These are phyloP conservation scores for Marchantia polymorpha DNA, from an alignment of 225 moss, liverwort and hornwort species.

Conservation along the genomic window DNA sequence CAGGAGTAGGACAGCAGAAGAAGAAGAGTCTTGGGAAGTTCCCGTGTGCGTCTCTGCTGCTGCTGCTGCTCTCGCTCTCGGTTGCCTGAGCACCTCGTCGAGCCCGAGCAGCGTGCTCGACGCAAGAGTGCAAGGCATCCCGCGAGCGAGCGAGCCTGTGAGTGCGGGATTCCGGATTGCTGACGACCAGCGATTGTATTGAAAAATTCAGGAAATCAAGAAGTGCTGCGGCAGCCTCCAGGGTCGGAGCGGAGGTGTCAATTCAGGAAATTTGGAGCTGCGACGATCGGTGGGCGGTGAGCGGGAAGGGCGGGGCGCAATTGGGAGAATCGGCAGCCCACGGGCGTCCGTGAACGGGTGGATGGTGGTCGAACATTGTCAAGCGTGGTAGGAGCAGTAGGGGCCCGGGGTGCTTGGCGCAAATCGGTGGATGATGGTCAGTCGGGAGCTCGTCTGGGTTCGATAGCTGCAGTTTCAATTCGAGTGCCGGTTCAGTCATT, in stretches of 20 bases:
- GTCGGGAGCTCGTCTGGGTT: slow-evolving; percentile 4
- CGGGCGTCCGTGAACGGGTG: neutral
- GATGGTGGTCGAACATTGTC: slow-evolving; percentile 1
- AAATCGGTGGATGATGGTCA: neutral
- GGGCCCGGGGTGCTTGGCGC: neutral
- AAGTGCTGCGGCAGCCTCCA: neutral
- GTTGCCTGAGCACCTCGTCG: neutral
- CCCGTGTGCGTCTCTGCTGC: neutral
- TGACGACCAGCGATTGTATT: neutral
- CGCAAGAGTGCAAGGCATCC: neutral
- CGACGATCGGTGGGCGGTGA: slow-evolving; percentile 6
- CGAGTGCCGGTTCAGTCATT: slow-evolving; percentile 12
- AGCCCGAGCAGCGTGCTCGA: too few relatives aligned
- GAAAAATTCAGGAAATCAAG: slow-evolving; percentile 21
- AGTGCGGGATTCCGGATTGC: neutral
- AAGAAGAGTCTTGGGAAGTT: too few relatives aligned
- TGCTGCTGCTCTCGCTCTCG: too few relatives aligned
- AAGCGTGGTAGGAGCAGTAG: neutral
- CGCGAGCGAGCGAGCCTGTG: neutral
- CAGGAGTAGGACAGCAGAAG: neutral
- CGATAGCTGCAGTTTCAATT: slow-evolving; percentile 11
- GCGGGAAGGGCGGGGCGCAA: slow-evolving; percentile 12
- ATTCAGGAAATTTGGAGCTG: slow-evolving; percentile 26
- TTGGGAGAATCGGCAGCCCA: slow-evolving; percentile 10
- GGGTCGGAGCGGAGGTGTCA: neutral